A percentile compares a stretch with the other conserved stretches of the same genome.
phyloP scores from a whole-genome alignment of 2,329 filamentous ascomycete genomes.

The Bipolaris zeicola region DNA sequence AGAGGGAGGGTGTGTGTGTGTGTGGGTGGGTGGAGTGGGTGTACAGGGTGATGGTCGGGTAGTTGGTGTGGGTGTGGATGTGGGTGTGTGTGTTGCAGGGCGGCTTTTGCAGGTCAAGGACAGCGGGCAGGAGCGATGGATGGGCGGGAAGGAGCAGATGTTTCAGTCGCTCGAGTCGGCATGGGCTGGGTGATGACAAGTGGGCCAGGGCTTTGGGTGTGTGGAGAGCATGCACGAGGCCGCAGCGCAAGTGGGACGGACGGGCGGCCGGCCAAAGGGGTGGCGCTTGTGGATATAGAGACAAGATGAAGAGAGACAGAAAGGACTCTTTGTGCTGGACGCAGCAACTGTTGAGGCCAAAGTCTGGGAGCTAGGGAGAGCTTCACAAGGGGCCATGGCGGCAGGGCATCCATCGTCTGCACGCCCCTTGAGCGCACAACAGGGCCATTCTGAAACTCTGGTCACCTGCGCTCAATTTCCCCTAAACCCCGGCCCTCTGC shows the following conservation, averaged over 20 bases:
- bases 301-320: not conserved
- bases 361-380: not conserved
- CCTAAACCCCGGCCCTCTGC: slow-evolving; percentile 13
- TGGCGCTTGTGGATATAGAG: not conserved
- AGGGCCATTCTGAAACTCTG: slow-evolving; percentile 21
- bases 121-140: slow-evolving; percentile 21
- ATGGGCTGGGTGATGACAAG: slow-evolving; percentile 4
- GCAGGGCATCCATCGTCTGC: not conserved
- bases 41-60: not conserved
- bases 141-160: slow-evolving; percentile 29
- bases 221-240: slow-evolving; percentile 11
- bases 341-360: not conserved
- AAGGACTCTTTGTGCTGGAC: not conserved
- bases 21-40: not conserved
- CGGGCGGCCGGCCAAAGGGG: not conserved
- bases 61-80: not conserved
- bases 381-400: slow-evolving; percentile 1
- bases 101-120: slow-evolving; percentile 7
- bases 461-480: slow-evolving; percentile 17
- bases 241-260: slow-evolving; percentile 2
- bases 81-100: not conserved
- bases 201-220: slow-evolving; percentile 5
- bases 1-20: not conserved
- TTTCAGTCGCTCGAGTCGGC: slow-evolving; percentile 24
- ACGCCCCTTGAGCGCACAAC: not conserved